Percentiles rank a stretch among this genome's conserved stretches.
These are phyloP conservation scores for Neoboletus magnificus DNA, from an alignment of 768 basidiomycete species.

Conservation along the genomic window DNA sequence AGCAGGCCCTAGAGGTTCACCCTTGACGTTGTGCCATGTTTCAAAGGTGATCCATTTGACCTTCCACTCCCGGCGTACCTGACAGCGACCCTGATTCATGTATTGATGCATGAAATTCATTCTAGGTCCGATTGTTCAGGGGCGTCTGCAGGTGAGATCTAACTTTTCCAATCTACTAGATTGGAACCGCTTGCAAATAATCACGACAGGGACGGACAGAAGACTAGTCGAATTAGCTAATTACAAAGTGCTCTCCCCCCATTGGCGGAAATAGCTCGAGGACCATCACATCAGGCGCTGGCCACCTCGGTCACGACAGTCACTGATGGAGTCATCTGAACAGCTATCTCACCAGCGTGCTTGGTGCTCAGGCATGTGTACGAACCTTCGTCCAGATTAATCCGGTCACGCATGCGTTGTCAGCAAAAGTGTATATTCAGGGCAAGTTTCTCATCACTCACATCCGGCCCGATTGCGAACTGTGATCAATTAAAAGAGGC, in stretches of 20 bases:
- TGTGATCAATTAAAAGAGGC: not conserved
- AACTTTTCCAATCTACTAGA: conserved; percentile 17
- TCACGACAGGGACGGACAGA: conserved; percentile 28
- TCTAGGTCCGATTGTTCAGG: conserved; percentile 21
- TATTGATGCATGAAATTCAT: conserved; percentile 18
- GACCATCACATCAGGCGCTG: not conserved
- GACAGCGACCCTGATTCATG: conserved; percentile 28
- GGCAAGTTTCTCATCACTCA: not conserved
- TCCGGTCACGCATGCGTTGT: not conserved
- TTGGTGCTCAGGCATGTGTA: conserved; percentile 4
- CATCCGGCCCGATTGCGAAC: not conserved
- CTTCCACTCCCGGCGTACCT: conserved; percentile 14
- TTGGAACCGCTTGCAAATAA: not conserved
- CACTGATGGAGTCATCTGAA: not conserved
- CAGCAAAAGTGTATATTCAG: conserved; percentile 8
- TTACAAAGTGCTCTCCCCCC: not conserved
- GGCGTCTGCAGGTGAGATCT: conserved; percentile 17
- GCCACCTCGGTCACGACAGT: not conserved
- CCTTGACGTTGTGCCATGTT: not conserved
- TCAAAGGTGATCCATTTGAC: conserved; percentile 14
- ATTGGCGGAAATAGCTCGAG: conserved; percentile 23
- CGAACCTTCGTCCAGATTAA: not conserved
- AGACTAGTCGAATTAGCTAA: conserved; percentile 6
- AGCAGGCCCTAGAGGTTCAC: not conserved
- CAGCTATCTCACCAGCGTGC: not conserved